These are phyloP conservation scores for Leishmania turanica DNA, from an alignment of 208 protist genomes.

Conservation along the genomic window DNA sequence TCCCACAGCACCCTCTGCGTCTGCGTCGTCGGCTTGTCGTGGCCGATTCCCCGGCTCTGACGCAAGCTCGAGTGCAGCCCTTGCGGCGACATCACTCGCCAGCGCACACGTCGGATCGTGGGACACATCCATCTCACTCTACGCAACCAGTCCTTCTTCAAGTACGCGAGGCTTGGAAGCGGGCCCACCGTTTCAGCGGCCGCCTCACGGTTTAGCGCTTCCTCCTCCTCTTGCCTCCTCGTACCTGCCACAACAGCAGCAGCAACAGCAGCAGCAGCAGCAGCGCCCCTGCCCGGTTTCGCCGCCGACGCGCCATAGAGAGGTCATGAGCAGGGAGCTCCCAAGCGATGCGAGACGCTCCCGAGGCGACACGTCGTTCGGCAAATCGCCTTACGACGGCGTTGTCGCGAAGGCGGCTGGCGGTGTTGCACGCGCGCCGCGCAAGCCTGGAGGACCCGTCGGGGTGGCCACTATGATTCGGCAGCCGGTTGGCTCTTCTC, in stretches of 20 bases:
- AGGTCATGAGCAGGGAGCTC: background rate
- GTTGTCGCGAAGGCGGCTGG: constrained; percentile 5
- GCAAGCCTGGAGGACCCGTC: constrained; percentile 12
- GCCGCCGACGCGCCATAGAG: background rate
- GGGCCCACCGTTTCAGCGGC: background rate
- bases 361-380: constrained; percentile 3
- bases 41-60: background rate
- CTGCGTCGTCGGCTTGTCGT: background rate
- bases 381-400: constrained; percentile 3
- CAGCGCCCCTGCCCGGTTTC: background rate
- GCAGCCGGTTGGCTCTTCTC: background rate
- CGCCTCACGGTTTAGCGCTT: background rate
- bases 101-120: background rate
- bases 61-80: background rate
- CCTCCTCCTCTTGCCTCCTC: background rate
- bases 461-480: background rate
- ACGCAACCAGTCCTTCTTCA: background rate
- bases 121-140: background rate
- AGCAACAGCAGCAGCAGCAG: background rate
- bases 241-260: background rate
- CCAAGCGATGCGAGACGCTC: background rate
- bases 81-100: background rate
- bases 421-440: constrained; percentile 8
- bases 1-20: background rate
- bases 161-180: background rate